Base-by-base conservation (phyloP, 169 alveolate species). In the Babesia sp. region DNA sequence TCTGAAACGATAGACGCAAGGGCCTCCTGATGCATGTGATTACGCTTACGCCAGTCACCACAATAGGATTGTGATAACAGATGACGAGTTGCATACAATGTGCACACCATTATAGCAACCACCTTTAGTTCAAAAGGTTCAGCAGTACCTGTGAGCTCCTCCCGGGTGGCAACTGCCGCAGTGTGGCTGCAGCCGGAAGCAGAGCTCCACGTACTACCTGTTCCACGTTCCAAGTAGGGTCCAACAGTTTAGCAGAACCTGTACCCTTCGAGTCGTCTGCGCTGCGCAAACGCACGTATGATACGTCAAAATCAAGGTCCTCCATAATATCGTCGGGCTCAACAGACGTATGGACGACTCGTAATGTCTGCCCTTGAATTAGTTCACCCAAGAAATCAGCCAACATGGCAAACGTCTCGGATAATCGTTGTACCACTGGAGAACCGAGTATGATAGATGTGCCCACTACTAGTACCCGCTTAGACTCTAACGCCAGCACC, bases 401-500 rank as follows among this genome's bases (percentile, higher is more conserved):
- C 66, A 81, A 29, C 68, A 57, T 7, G 33, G 34, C 34, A 53
- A 79, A 79, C 16, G 48, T 26, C 24, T 69, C 87, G n/a, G 45
- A 20, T 31, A 56, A 51, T 0, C n/a, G 42, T 71, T 70, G 71
- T 20, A 81, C 64, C n/a, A 33, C 67, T 0, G 84, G 71, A 29
- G 46, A 39, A 41, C 64, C 36, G 42, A 68, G 39, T 34, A 81
- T 58, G 31, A 61, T 72, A 22, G 89, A 51, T 14, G 77, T 48
- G 29, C 81, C 89, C 31, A 81, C 37, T 28, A 74, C 85, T 34
- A 68, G 79, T n/a, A 81, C 82, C 3, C 69, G 57, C 81, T 81
- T 81, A 11, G 84, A 64, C 54, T 81, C 89, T 39, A 60, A 24
- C 22, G 79, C 48, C 28, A 55, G 56, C 34, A 71, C 80, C 64